phyloP scores from a whole-genome alignment of 495 filamentous ascomycete species.

The Hyaloscypha finlandica region DNA sequence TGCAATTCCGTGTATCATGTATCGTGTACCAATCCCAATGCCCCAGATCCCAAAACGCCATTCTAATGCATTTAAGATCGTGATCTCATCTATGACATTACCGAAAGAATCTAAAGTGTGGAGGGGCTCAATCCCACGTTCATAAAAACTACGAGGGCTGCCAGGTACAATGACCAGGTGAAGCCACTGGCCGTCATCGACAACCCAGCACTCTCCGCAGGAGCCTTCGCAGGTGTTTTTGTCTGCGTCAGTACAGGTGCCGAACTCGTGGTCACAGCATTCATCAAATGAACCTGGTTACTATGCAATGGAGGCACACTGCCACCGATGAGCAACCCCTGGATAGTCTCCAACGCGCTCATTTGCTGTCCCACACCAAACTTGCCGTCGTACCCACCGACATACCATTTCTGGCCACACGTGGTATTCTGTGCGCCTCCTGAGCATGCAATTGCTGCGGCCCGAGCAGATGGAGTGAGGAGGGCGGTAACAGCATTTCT shows the following conservation, averaged over 20 bases:
- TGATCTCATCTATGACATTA: background rate
- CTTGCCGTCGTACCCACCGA: slow-evolving; percentile 58
- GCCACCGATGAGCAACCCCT: slow-evolving; percentile 49
- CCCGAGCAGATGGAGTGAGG: slow-evolving; percentile 63
- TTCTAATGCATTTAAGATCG: background rate
- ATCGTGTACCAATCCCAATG: background rate
- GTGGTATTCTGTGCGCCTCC: slow-evolving; percentile 55
- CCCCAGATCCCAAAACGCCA: background rate
- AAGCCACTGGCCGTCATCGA: background rate
- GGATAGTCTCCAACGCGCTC: slow-evolving; percentile 68
- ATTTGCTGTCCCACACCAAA: slow-evolving; percentile 68
- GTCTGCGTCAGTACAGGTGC: slow-evolving; percentile 2
- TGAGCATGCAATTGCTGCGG: slow-evolving; percentile 70
- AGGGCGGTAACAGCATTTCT: slow-evolving; percentile 60
- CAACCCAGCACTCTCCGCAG: background rate
- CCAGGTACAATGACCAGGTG: background rate
- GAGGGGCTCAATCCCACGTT: background rate
- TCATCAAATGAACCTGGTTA: slow-evolving; percentile 17
- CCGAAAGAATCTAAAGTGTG: background rate
- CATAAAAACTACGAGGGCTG: background rate
- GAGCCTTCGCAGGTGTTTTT: background rate
- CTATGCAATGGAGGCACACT: slow-evolving; percentile 21
- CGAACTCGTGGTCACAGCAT: background rate
- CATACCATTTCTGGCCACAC: slow-evolving; percentile 75
- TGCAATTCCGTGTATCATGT: background rate